A percentile compares a stretch with the other conserved stretches of the same genome.
Evolutionary conservation across 2,329 filamentous ascomycete species (phyloP).

Genomic region (Penicillium sp.): DNA sequence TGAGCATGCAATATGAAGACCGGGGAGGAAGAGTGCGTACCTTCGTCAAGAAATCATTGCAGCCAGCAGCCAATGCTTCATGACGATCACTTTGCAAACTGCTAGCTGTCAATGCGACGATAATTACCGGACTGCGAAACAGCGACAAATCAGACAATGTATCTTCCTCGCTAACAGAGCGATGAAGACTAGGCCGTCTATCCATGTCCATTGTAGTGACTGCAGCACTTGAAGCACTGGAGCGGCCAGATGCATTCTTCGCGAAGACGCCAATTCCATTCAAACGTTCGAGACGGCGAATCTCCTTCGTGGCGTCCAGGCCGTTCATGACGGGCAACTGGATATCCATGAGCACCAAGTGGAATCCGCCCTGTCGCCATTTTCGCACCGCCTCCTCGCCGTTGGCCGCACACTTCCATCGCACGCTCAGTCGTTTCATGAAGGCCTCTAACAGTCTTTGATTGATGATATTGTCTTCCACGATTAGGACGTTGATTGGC

Average conservation of each 20-base stretch:
- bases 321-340: slow-evolving; percentile 96
- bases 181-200: slow-evolving; percentile 15
- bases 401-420: slow-evolving; percentile 97
- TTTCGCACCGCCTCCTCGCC: slow-evolving; percentile 88
- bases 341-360: slow-evolving; percentile 97
- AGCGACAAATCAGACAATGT: slow-evolving; percentile 44
- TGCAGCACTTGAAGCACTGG: slow-evolving; percentile 36
- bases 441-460: slow-evolving; percentile 88
- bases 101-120: slow-evolving; percentile 91
- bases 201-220: slow-evolving; percentile 16
- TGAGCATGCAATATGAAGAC: slow-evolving; percentile 5
- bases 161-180: slow-evolving; percentile 35
- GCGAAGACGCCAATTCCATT: slow-evolving; percentile 92
- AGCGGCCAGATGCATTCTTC: slow-evolving; percentile 56
- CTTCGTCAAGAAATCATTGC: slow-evolving; percentile 98
- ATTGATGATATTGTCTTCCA: slow-evolving; percentile 99
- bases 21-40: slow-evolving; percentile 48
- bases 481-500: slow-evolving; percentile 94
- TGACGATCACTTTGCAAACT: slow-evolving; percentile 92
- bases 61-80: slow-evolving; percentile 88
- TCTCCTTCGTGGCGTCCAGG: slow-evolving; percentile 90
- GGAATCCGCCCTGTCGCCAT: slow-evolving; percentile 88
- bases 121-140: slow-evolving; percentile 97
- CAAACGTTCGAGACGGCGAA: slow-evolving; percentile 78
- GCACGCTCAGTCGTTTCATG: slow-evolving; percentile 89